Evolutionary conservation across 139 green algal species (phyloP).

Genomic region (Micromonas pusilla): DNA sequence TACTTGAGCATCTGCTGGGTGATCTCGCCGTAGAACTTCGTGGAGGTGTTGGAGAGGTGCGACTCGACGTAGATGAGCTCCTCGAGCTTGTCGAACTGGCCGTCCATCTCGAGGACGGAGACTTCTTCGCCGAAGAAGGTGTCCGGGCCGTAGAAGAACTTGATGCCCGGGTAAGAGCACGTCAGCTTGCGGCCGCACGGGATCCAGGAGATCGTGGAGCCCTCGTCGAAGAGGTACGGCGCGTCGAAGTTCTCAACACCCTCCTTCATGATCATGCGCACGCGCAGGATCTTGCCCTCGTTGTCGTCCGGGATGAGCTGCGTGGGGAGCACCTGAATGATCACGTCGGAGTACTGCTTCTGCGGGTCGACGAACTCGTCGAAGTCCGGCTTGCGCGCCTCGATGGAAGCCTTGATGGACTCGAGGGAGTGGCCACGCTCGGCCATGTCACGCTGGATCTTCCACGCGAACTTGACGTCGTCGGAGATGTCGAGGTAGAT

Average conservation of each 20-base stretch:
- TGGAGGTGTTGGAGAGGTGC: constrained; percentile 90
- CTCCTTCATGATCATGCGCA: constrained; percentile 99
- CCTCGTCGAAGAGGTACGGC: constrained; percentile 96
- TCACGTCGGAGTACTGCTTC: constrained; percentile 95
- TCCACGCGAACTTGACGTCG: constrained; percentile 99
- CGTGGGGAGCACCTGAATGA: constrained; percentile 98
- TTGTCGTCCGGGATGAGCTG: constrained; percentile 98
- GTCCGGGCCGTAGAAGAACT: constrained; percentile 64
- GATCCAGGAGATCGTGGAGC: constrained; percentile 98
- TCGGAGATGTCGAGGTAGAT: constrained; percentile 99
- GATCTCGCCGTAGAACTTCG: constrained; percentile 99
- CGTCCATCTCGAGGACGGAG: constrained; percentile 94
- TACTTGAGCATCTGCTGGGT: constrained; percentile 99
- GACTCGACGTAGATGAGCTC: constrained; percentile 99
- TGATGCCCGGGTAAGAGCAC: constrained; percentile 94
- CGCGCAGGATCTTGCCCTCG: constrained; percentile 96
- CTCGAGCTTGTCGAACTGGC: constrained; percentile 99
- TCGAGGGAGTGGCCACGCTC: constrained; percentile 97
- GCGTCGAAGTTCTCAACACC: constrained; percentile 77
- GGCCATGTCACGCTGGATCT: constrained; percentile 96
- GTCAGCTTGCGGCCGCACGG: constrained; percentile 99
- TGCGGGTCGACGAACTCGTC: constrained; percentile 98
- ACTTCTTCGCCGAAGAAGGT: constrained; percentile 88
- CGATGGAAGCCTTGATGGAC: constrained; percentile 97
- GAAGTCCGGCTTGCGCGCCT: constrained; percentile 97